Base-by-base conservation (phyloP, 2,329 filamentous ascomycete species). In the Colletotrichum lindemuthianum region DNA sequence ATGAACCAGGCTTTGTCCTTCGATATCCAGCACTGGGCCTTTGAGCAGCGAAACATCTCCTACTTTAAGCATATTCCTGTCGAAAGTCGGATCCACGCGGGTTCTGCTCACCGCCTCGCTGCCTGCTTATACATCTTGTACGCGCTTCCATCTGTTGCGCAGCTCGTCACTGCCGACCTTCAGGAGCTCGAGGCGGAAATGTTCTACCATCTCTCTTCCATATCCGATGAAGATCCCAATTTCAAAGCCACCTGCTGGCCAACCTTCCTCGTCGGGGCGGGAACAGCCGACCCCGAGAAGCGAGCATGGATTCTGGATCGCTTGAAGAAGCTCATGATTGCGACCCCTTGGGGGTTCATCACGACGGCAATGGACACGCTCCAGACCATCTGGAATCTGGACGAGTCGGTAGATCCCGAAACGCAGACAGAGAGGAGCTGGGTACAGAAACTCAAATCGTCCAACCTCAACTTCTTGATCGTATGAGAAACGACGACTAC, bases 221-320 rank as follows among this genome's bases (percentile, higher is more conserved):
- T 88, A 2, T 79, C 80, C 1, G 77, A 81, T 8, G 76, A 81
- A 2, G 83, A 87, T 49, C 76, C 78, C 2, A 79, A 86, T 16
- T 82, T 86, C 74, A 88, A 87, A 68, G 84, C 82, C 0, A 85
- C 84, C 4, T 80, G 82, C 1, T 88, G 84, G 84, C 83, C 85
- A 0, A 81, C 84, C 0, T 88, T 88, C 58, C 77, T 88, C 6
- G 83, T 82, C 6, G 85, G 84, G 1, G 84, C 84, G 0, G 83
- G 85, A 58, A 80, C 81, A 0, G 77, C 76, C 47, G 77, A 81
- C 6, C 72, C 72, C 0, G 72, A 70, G 32, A 77, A 78, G 65
- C 78, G 83, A 39, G 75, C 75, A 3, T 86, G 83, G 84, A 81
- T 84, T 49, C 77, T 82, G 70, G 73, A 82, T 32, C 79, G 82